Percentiles rank a stretch among this genome's conserved stretches.
Evolutionary conservation across 305 asterid genomes (phyloP).

Genomic region (Striga hermonthica): DNA sequence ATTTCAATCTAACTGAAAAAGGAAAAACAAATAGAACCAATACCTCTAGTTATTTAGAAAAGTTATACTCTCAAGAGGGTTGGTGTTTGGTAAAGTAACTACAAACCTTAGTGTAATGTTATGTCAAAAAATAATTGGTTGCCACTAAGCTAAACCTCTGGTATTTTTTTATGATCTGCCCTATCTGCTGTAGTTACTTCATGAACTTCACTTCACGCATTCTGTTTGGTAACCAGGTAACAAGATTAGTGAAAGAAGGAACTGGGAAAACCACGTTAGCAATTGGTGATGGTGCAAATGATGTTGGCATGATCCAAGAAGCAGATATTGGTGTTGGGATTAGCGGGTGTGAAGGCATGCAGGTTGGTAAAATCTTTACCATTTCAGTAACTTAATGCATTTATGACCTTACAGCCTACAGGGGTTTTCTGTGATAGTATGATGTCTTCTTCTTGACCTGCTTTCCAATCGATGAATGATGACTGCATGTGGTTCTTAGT

Average conservation of each 20-base stretch:
- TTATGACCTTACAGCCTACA: neutral
- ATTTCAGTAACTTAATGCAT: neutral
- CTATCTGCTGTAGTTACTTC: neutral
- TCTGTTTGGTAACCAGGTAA: conserved; percentile 39
- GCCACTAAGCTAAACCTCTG: neutral
- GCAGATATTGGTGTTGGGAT: conserved; percentile 6
- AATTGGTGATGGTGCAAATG: conserved; percentile 8
- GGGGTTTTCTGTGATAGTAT: too few species aligned
- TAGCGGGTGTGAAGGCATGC: conserved; percentile 79
- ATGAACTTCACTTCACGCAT: neutral
- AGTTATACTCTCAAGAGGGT: neutral
- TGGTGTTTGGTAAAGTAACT: neutral
- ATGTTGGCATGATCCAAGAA: conserved; percentile 11
- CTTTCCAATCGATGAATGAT: neutral
- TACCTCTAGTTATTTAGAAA: neutral
- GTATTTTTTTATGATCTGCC: neutral
- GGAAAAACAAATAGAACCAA: neutral
- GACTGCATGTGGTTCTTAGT: neutral
- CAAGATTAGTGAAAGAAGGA: conserved; percentile 59
- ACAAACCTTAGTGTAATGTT: neutral
- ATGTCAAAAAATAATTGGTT: neutral
- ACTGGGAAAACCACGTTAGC: conserved; percentile 47
- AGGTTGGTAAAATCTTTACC: conserved; percentile 27
- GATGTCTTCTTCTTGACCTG: too few species aligned
- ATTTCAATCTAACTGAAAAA: too few species aligned